Evolutionary conservation across 225 moss, liverwort and hornwort species (phyloP), one percentile per base, ranked within the genome.

Genomic region (Pseudisothecium myosuroides): DNA sequence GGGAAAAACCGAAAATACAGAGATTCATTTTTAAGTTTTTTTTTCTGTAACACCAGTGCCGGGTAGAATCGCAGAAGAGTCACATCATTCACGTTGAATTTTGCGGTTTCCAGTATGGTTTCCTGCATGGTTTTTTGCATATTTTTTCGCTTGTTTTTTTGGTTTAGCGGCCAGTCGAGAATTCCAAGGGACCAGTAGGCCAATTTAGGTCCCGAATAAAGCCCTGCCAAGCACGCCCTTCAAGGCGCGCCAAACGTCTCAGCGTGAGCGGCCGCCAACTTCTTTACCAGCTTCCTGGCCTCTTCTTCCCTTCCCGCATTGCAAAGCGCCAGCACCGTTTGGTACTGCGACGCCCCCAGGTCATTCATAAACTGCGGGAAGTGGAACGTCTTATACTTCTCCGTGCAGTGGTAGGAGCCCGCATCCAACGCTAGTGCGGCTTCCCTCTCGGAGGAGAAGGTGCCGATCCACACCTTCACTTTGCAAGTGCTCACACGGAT

Each of bases 341-440:
- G 2, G 86, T 92, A 90, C 15, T 66, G 60, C 21, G 88, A 86
- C 12, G 41, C 59, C 43, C 92, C 90, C 12, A 92, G 37, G 4
- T 73, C 11, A 41, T 15, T 0, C 23, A 55, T 32, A 4, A 66
- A 72, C 3, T 54, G 20, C 2, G 56, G 54, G 64, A 90, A 92
- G 74, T 92, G 86, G 41, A 82, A 90, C 23, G 5, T 3, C 61
- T 88, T 89, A 2, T 2, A 13, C 86, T 90, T 92, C 39, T 17
- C 23, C 29, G 50, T 78, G 79, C 90, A 92, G 64, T 92, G 92
- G 78, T 71, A 88, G 63, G 72, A 50, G 1, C 88, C 90, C 6
- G 86, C 85, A 34, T 92, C 92, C 49, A 50, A 71, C 17, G 92
- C 90, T 16, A 92, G 78, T 34, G 85, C 88, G 7, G 92, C 88